A percentile compares a stretch with the other conserved stretches of the same genome.
Evolutionary conservation across 2,329 filamentous ascomycete species (phyloP).

Genomic region (Paecilomyces sp.): DNA sequence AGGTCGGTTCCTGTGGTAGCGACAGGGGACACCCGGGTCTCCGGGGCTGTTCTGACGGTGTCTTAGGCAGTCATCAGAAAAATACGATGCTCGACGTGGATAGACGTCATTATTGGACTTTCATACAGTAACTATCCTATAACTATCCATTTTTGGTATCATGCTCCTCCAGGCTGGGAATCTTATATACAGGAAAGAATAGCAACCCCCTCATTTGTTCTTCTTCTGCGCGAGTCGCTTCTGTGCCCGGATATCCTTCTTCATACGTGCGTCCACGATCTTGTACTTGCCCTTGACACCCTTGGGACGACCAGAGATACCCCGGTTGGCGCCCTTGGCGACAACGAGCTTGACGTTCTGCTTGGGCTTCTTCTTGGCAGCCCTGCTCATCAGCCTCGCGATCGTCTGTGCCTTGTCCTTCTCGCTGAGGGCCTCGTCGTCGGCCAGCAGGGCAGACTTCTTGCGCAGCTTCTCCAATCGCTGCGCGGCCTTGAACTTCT

Average conservation of each 20-base stretch:
- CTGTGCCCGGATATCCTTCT: slow-evolving; percentile 87
- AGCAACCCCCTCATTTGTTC: slow-evolving; percentile 10
- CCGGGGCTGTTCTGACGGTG: neutral
- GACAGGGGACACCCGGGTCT: neutral
- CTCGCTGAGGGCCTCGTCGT: slow-evolving; percentile 89
- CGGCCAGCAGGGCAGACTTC: slow-evolving; percentile 85
- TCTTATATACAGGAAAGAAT: neutral
- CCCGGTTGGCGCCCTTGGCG: slow-evolving; percentile 74
- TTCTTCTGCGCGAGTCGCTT: slow-evolving; percentile 75
- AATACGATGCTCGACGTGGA: neutral
- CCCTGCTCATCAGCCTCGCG: slow-evolving; percentile 70
- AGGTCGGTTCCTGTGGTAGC: neutral
- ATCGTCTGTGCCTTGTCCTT: slow-evolving; percentile 91
- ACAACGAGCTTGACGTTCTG: slow-evolving; percentile 81
- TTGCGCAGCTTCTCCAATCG: slow-evolving; percentile 89
- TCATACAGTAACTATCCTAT: neutral
- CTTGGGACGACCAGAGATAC: slow-evolving; percentile 75
- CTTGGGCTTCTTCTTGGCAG: slow-evolving; percentile 78
- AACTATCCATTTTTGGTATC: neutral
- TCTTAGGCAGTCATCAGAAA: neutral
- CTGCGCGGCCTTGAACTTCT: slow-evolving; percentile 93
- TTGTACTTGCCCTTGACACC: slow-evolving; percentile 96
- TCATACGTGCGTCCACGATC: slow-evolving; percentile 91
- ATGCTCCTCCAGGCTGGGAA: neutral
- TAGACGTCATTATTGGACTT: neutral